Percentiles rank a stretch among this genome's conserved stretches.
Conservation (phyloP, 2,329 filamentous ascomycete species). For the Fusarium tjaetaba region DNA sequence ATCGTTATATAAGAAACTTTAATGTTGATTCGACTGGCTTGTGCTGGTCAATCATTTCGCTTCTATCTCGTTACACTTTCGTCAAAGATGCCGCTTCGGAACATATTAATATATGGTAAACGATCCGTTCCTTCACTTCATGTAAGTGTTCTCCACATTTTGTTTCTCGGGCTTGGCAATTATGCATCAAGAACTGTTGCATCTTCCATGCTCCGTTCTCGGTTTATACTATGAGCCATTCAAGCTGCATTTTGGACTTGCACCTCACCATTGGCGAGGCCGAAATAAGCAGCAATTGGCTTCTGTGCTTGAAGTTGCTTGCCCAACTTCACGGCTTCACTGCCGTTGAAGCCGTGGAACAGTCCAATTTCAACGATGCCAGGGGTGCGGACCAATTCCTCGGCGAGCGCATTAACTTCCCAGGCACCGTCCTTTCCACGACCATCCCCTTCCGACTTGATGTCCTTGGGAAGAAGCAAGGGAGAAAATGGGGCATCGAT, state of each 20-base stretch:
- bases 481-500: slow-evolving; percentile 90
- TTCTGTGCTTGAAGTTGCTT: slow-evolving; percentile 81
- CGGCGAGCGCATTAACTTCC: slow-evolving; percentile 81
- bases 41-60: slow-evolving; percentile 25
- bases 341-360: slow-evolving; percentile 84
- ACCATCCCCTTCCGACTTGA: slow-evolving; percentile 60
- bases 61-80: slow-evolving; percentile 13
- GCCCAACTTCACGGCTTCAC: slow-evolving; percentile 64
- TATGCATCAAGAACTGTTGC: background rate
- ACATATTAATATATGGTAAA: background rate
- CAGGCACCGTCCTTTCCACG: slow-evolving; percentile 69
- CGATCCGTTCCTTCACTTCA: background rate
- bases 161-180: background rate
- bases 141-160: background rate
- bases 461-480: slow-evolving; percentile 70
- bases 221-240: background rate
- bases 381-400: slow-evolving; percentile 79
- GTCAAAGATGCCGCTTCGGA: slow-evolving; percentile 6
- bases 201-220: background rate
- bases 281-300: slow-evolving; percentile 94
- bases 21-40: slow-evolving; percentile 36
- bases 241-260: slow-evolving; percentile 46
- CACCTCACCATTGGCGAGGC: slow-evolving; percentile 80
- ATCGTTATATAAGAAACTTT: slow-evolving; percentile 48
- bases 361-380: slow-evolving; percentile 93